Evolutionary conservation across 768 basidiomycete species (phyloP).

Genomic region (Mycena galopus): DNA sequence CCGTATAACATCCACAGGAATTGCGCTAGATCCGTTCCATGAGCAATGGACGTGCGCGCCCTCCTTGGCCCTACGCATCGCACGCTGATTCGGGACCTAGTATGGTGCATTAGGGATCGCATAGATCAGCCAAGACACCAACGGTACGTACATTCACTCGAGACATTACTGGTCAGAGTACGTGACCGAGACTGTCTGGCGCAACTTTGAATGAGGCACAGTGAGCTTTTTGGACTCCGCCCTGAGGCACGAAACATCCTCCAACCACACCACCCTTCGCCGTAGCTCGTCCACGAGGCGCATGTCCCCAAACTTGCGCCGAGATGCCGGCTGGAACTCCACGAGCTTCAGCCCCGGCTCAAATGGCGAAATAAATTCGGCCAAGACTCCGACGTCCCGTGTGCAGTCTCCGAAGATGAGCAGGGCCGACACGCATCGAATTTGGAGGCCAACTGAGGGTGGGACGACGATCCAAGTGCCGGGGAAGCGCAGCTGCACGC

Average conservation of each 20-base stretch:
- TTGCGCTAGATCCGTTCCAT: too few relatives aligned
- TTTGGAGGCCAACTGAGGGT: neutral
- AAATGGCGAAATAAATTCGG: neutral
- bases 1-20: too few relatives aligned
- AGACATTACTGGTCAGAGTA: neutral
- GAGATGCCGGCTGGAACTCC: neutral
- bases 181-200: neutral
- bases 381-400: neutral
- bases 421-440: neutral
- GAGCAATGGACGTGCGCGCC: too few relatives aligned
- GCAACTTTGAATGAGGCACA: neutral
- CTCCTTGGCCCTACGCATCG: too few relatives aligned
- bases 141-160: too few relatives aligned
- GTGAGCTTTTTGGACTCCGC: neutral
- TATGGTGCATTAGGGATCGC: too few relatives aligned
- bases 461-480: neutral
- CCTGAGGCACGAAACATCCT: neutral
- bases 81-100: too few relatives aligned
- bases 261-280: conserved; percentile 2
- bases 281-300: neutral
- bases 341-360: neutral
- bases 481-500: neutral
- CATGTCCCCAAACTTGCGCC: neutral
- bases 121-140: too few relatives aligned
- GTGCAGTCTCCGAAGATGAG: neutral